These are phyloP conservation scores for Cytospora leucostoma DNA, from an alignment of 2,329 filamentous ascomycete species.

Conservation along the genomic window DNA sequence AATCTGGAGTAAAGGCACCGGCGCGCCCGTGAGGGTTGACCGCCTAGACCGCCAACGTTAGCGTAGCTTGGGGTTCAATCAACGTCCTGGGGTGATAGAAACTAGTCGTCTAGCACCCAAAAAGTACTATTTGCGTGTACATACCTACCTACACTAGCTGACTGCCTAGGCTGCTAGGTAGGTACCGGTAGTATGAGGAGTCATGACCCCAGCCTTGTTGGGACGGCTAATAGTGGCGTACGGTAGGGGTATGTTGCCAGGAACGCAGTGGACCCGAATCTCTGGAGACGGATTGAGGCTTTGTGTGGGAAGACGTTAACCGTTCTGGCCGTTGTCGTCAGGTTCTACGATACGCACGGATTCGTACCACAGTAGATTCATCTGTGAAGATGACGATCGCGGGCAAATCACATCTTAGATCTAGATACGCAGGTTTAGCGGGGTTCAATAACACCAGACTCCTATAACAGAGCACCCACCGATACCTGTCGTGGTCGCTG, in stretches of 20 bases:
- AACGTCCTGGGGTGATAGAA: background rate
- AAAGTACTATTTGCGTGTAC: background rate
- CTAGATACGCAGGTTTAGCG: background rate
- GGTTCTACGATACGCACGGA: background rate
- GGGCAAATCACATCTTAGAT: background rate
- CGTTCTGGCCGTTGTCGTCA: background rate
- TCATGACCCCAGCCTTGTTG: background rate
- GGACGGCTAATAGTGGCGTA: background rate
- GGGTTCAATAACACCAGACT: background rate
- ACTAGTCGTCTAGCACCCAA: background rate
- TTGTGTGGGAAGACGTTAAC: background rate
- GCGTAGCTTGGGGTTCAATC: background rate
- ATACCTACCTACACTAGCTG: background rate
- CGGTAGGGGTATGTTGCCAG: background rate
- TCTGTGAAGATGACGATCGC: background rate
- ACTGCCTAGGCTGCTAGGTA: too few species aligned
- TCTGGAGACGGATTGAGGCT: background rate
- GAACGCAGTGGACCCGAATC: background rate
- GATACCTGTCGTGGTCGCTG: background rate
- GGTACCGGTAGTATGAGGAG: background rate
- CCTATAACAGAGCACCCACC: background rate
- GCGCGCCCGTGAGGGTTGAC: conserved; percentile 1
- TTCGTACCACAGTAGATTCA: background rate
- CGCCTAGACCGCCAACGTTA: background rate
- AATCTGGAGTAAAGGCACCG: background rate